Evolutionary conservation across 371 early-diverging fungal genomes (phyloP).

Genomic region (Mortierella sp.): DNA sequence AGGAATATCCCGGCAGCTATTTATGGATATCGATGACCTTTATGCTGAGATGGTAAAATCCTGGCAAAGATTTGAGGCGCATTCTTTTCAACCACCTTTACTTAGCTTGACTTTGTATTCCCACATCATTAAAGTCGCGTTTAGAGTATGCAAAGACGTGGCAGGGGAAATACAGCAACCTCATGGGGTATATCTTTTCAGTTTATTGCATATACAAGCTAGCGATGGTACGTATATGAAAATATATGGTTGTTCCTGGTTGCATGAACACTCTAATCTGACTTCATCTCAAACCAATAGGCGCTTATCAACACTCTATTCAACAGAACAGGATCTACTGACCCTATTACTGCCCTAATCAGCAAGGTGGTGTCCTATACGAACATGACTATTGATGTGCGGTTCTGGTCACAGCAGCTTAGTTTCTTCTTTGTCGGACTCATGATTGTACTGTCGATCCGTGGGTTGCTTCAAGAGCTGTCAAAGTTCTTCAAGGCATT

Average conservation of each 20-base stretch:
- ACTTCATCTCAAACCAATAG: constrained; percentile 48
- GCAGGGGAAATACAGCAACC: constrained; percentile 81
- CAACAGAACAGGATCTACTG: constrained; percentile 78
- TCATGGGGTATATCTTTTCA: constrained; percentile 85
- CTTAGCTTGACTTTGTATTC: not conserved
- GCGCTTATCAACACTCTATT: constrained; percentile 84
- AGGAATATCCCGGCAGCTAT: constrained; percentile 69
- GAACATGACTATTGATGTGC: constrained; percentile 76
- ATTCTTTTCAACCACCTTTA: not conserved
- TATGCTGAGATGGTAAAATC: constrained; percentile 65
- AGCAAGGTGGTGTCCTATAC: constrained; percentile 76
- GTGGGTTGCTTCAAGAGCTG: constrained; percentile 86
- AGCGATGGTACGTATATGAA: constrained; percentile 67
- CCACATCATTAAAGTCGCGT: constrained; percentile 60
- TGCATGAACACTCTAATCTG: not conserved
- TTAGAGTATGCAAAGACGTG: constrained; percentile 77
- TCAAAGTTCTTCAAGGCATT: constrained; percentile 81
- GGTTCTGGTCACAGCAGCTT: constrained; percentile 91
- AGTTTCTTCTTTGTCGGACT: constrained; percentile 93
- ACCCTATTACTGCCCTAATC: constrained; percentile 88
- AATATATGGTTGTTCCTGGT: not conserved
- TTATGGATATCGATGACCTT: constrained; percentile 73
- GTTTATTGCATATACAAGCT: constrained; percentile 92
- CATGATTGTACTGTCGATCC: constrained; percentile 87
- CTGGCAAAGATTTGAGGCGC: not conserved